Conservation (phyloP, 2,329 filamentous ascomycete species). For the Akanthomyces muscarius region DNA sequence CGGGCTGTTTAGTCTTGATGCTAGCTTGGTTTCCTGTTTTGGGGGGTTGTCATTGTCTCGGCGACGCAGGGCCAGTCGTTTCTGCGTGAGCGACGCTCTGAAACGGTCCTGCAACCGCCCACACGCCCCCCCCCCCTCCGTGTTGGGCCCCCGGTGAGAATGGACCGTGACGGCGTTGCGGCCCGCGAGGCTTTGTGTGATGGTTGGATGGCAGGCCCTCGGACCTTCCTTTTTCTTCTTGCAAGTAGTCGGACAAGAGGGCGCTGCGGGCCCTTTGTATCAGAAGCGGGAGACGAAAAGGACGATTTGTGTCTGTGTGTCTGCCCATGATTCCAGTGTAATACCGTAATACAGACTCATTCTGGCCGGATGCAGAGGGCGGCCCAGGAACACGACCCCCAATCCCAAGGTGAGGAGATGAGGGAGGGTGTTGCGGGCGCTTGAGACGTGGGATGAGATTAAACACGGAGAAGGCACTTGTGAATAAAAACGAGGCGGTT, state of each 20-base stretch:
- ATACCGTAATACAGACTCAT: not conserved
- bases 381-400: constrained; percentile 3
- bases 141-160: not conserved
- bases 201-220: not conserved
- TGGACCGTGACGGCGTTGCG: not conserved
- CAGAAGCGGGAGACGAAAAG: not conserved
- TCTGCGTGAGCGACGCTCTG: not conserved
- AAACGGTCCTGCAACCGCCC: constrained; percentile 8
- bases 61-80: constrained; percentile 3
- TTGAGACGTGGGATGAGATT: not conserved
- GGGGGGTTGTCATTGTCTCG: not conserved
- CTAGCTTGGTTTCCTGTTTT: not conserved
- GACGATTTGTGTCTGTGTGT: not conserved
- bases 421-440: not conserved
- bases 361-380: not conserved
- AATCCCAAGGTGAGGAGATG: not conserved
- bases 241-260: not conserved
- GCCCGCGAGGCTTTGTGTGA: not conserved
- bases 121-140: not conserved
- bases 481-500: constrained; percentile 1
- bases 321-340: not conserved
- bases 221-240: not conserved
- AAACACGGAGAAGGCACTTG: not conserved
- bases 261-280: not conserved
- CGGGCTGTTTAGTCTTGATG: not conserved